Percentiles rank a stretch among this genome's conserved stretches.
Evolutionary conservation across 2,329 filamentous ascomycete genomes (phyloP).

Genomic region (Arachnopeziza araneosa): DNA sequence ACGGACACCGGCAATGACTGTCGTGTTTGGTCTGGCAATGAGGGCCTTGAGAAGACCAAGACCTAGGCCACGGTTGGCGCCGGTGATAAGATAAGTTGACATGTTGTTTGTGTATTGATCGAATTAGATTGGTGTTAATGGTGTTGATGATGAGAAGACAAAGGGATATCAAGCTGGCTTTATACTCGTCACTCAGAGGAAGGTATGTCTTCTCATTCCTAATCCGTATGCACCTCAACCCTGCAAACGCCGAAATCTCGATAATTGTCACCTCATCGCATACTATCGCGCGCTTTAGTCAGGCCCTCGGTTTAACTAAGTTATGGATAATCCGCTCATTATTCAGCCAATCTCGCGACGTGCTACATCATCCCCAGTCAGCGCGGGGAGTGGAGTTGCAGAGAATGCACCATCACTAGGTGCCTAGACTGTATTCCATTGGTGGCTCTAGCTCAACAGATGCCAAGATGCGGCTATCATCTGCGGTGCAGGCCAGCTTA

Average conservation of each 20-base stretch:
- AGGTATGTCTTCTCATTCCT: background rate
- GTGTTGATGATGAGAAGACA: background rate
- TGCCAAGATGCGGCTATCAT: background rate
- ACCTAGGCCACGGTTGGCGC: background rate
- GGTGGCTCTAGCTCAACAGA: background rate
- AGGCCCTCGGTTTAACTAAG: background rate
- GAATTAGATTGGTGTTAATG: background rate
- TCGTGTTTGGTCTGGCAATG: background rate
- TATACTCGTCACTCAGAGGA: background rate
- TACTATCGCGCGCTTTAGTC: background rate
- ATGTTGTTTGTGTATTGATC: background rate
- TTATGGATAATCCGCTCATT: background rate
- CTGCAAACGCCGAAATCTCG: background rate
- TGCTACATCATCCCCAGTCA: background rate
- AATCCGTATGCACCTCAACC: background rate
- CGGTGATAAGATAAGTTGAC: background rate
- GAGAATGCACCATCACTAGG: background rate
- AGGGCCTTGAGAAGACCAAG: background rate
- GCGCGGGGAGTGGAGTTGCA: no score
- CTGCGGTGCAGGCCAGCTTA: background rate
- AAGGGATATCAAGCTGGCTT: background rate
- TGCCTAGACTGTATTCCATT: background rate
- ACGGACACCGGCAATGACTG: background rate
- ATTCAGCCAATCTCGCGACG: background rate
- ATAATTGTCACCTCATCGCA: background rate